These are phyloP conservation scores for Trichophyton simii DNA, from an alignment of 2,329 filamentous ascomycete species.

Conservation along the genomic window DNA sequence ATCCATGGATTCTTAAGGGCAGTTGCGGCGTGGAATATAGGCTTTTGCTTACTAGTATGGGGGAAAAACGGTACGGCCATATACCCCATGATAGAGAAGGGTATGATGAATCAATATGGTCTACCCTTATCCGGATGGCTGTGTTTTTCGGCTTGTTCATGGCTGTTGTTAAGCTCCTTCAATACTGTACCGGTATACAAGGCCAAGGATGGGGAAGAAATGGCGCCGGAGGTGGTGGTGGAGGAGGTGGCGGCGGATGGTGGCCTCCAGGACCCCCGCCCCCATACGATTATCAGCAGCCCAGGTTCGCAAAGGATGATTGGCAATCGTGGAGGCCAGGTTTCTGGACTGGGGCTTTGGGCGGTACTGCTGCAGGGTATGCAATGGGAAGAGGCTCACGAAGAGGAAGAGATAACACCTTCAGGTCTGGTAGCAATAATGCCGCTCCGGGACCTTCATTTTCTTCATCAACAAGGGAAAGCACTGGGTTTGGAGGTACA, in stretches of 20 bases:
- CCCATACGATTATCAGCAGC: conserved; percentile 31
- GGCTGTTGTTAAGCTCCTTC: conserved; percentile 9
- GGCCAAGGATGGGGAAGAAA: conserved; percentile 38
- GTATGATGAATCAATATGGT: conserved; percentile 4
- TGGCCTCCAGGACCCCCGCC: conserved; percentile 20
- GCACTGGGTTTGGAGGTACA: conserved; percentile 12
- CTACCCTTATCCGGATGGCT: background rate
- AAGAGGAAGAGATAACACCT: background rate
- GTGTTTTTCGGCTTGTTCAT: conserved; percentile 16
- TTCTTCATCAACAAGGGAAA: conserved; percentile 9
- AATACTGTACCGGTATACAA: background rate
- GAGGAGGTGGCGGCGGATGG: conserved; percentile 14
- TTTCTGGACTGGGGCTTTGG: conserved; percentile 35
- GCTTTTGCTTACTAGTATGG: conserved; percentile 61
- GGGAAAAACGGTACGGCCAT: conserved; percentile 56
- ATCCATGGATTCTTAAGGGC: conserved; percentile 78
- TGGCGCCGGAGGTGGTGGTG: conserved; percentile 13
- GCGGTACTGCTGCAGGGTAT: conserved; percentile 34
- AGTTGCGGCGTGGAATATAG: conserved; percentile 89
- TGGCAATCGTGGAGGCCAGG: conserved; percentile 31
- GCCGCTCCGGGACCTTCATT: conserved; percentile 7
- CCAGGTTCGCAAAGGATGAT: conserved; percentile 15
- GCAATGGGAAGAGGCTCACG: conserved; percentile 19
- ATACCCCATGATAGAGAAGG: conserved; percentile 20
- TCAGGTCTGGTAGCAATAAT: conserved; percentile 3